Base-by-base conservation (phyloP, 306 rosid genomes). In the Alnus rubra region DNA sequence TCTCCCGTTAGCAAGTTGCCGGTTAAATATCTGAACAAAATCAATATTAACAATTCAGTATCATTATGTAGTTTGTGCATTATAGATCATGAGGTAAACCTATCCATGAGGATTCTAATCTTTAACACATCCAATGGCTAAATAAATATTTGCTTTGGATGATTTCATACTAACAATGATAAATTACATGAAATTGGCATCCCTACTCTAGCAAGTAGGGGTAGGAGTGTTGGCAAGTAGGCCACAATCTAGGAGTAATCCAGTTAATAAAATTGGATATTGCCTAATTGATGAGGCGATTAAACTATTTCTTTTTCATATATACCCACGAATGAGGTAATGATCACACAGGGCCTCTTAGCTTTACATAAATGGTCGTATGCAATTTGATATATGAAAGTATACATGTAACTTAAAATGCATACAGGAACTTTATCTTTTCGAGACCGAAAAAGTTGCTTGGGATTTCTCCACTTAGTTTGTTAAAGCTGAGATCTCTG, bases 401-500 rank as follows among this genome's bases (percentile, higher is more conserved):
- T 6, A 15, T 18, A 2, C 23, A 6, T 54, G 7, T 18, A 18
- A 14, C 63, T 4, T 69, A 63, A 15, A 18, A 15, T 54, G 28
- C 97, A 86, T 84, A 94, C 98, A 94, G 18, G 76, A 37, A 81
- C 67, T 78, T 11, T 19, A 23, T 84, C 4, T 10, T 18, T 0
- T 54, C 1, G 9, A 87, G 69, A 67, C 6, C 45, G 64, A 74
- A 19, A 79, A 92, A 35, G 49, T 86, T 65, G 12, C 13, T 16
- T 51, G 97, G 98, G 79, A 94, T 82, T 76, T 80, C 11, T 79
- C 93, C 97, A 0, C 81, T 88, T 80, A 94, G 80, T 55, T 31
- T 85, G 74, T 94, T 94, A 78, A 86, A 94, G 88, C 98, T 94
- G 77, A 94, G 75, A 83, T 94, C 97, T 79, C 97, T 91, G 79